These are phyloP conservation scores for Pseudonectria buxi DNA, from an alignment of 2,329 filamentous ascomycete genomes.

Conservation along the genomic window DNA sequence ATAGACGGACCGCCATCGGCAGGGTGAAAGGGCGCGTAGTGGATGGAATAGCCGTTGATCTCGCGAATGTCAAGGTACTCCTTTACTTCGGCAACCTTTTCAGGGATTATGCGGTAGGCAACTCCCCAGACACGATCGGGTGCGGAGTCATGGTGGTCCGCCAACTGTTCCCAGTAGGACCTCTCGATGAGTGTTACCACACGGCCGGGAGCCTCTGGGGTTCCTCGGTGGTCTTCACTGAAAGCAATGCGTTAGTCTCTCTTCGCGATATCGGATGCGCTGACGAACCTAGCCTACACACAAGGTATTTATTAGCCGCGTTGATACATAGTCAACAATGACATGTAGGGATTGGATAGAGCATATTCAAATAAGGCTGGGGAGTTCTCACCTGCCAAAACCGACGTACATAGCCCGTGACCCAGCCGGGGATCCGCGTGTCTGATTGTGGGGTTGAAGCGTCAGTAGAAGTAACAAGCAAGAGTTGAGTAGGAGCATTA, in stretches of 20 bases:
- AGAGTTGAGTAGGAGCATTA: slow-evolving; percentile 36
- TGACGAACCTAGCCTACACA: slow-evolving; percentile 12
- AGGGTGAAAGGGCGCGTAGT: slow-evolving; percentile 76
- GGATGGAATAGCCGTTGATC: slow-evolving; percentile 94
- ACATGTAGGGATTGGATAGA: slow-evolving; percentile 1
- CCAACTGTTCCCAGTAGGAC: slow-evolving; percentile 73
- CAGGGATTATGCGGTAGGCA: slow-evolving; percentile 74
- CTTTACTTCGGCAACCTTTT: slow-evolving; percentile 71
- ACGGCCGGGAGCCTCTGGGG: slow-evolving; percentile 76
- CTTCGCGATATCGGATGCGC: no score
- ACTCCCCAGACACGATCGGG: slow-evolving; percentile 78
- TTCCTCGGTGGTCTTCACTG: slow-evolving; percentile 92
- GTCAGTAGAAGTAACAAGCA: no score
- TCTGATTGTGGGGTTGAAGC: no score
- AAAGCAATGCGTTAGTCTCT: neutral
- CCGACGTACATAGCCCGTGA: slow-evolving; percentile 85
- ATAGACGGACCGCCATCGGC: slow-evolving; percentile 35
- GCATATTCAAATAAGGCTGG: slow-evolving; percentile 3
- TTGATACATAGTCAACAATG: slow-evolving; percentile 2
- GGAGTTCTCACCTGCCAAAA: slow-evolving; percentile 84
- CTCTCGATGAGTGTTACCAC: slow-evolving; percentile 89
- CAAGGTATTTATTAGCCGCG: slow-evolving; percentile 25
- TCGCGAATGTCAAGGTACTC: slow-evolving; percentile 92
- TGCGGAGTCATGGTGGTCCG: slow-evolving; percentile 56
- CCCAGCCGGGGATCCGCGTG: slow-evolving; percentile 77